Conservation (phyloP, 371 early-diverging fungal species). For the Chytridium lagenaria region DNA sequence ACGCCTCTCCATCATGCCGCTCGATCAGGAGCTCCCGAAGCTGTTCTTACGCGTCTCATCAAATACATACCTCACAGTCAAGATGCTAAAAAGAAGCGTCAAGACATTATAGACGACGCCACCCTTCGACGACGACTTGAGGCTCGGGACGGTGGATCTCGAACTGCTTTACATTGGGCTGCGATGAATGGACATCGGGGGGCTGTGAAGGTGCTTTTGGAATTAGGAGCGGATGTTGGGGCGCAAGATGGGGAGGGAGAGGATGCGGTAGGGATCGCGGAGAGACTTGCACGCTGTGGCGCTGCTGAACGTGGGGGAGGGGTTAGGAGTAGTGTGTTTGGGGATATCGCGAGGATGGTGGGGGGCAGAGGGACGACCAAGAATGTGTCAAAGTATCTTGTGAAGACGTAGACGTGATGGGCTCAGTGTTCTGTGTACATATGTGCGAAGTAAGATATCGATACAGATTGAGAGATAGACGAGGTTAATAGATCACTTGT, state of each 20-base stretch:
- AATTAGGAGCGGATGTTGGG: constrained; percentile 28
- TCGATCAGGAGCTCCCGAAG: constrained; percentile 34
- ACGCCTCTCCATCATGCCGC: constrained; percentile 45
- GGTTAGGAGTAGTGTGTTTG: constrained; percentile 42
- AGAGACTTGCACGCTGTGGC: constrained; percentile 46
- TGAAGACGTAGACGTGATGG: no score
- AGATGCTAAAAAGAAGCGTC: not conserved
- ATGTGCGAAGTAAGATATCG: no score
- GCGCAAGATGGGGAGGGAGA: constrained; percentile 34
- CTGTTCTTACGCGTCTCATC: constrained; percentile 28
- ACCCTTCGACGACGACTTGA: constrained; percentile 15
- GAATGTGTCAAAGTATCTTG: constrained; percentile 27
- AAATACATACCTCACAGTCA: not conserved
- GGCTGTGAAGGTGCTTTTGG: constrained; percentile 33
- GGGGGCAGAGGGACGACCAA: constrained; percentile 45
- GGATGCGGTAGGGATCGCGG: constrained; percentile 38
- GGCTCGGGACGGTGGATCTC: constrained; percentile 31
- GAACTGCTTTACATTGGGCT: constrained; percentile 48
- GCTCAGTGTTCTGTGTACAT: no score
- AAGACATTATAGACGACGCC: not conserved
- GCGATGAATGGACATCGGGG: constrained; percentile 44
- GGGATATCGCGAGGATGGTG: constrained; percentile 42
- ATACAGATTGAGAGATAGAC: no score
- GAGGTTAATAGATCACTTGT: no score
- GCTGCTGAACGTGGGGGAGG: constrained; percentile 40